Evolutionary conservation across 1,284 basidiomycete species (phyloP).

Genomic region (Thelephora terrestris): DNA sequence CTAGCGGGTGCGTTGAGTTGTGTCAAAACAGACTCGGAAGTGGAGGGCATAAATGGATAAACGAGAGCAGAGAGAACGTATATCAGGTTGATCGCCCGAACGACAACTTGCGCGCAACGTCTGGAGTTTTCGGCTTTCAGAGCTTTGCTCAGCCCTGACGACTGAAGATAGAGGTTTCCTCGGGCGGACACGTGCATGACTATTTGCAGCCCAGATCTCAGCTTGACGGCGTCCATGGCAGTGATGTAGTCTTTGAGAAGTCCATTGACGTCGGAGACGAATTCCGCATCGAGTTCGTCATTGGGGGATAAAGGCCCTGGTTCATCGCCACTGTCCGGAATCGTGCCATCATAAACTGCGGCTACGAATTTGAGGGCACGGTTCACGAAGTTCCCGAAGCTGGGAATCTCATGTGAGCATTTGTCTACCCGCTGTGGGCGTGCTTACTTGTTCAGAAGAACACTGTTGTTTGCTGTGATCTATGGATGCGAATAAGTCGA

Average conservation of each 20-base stretch:
- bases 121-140: constrained; percentile 74
- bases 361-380: constrained; percentile 87
- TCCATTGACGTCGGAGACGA: constrained; percentile 74
- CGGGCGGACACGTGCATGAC: constrained; percentile 87
- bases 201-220: constrained; percentile 78
- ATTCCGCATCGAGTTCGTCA: constrained; percentile 64
- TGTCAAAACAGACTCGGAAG: constrained; percentile 69
- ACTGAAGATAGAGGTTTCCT: constrained; percentile 94
- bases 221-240: constrained; percentile 86
- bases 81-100: constrained; percentile 89
- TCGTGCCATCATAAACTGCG: constrained; percentile 73
- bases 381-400: constrained; percentile 98
- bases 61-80: constrained; percentile 81
- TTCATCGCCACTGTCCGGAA: constrained; percentile 70
- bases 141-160: constrained; percentile 86
- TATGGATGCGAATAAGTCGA: constrained; percentile 18
- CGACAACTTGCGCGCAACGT: constrained; percentile 85
- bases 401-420: constrained; percentile 19
- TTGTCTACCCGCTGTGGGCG: background rate
- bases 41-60: constrained; percentile 96
- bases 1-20: constrained; percentile 91
- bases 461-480: constrained; percentile 90
- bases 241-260: constrained; percentile 78
- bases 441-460: constrained; percentile 84
- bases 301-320: constrained; percentile 60